These are phyloP conservation scores for Nicotiana undulata DNA, from an alignment of 257 asterid species.

Conservation along the genomic window DNA sequence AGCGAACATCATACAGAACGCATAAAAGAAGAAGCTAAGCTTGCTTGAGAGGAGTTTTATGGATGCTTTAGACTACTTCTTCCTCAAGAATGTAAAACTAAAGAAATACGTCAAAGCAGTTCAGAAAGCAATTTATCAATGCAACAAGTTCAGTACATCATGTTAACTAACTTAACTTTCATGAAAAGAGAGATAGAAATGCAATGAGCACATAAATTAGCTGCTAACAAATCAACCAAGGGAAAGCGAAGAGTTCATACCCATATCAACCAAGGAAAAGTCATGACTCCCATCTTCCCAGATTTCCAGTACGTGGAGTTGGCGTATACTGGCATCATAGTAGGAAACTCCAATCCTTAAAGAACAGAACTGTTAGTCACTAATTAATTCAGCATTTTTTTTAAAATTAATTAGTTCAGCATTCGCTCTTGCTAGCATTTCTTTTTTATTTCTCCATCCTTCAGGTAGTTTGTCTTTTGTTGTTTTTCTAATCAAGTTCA, in stretches of 20 bases:
- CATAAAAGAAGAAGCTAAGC: slow-evolving; percentile 8
- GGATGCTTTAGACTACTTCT: background rate
- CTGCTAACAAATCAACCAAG: background rate
- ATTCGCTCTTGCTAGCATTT: background rate
- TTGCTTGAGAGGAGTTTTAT: background rate
- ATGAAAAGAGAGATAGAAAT: background rate
- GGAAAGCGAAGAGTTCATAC: slow-evolving; percentile 27
- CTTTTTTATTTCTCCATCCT: background rate
- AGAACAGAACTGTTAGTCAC: background rate
- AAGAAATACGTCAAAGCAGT: background rate
- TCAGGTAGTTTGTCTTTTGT: background rate
- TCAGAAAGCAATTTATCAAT: no score
- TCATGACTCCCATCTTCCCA: slow-evolving; percentile 78
- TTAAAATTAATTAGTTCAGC: background rate
- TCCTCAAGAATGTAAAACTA: background rate
- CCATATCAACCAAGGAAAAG: slow-evolving; percentile 80
- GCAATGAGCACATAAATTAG: background rate
- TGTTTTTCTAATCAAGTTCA: background rate
- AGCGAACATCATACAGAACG: slow-evolving; percentile 3
- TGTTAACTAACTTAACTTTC: background rate
- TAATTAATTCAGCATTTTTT: background rate
- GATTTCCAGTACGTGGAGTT: slow-evolving; percentile 76
- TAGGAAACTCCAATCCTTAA: slow-evolving; percentile 89
- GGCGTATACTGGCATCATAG: slow-evolving; percentile 66
- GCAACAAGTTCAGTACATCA: background rate